Base-by-base conservation (phyloP, 257 asterid species). In the Ajuga chamaepitys region DNA sequence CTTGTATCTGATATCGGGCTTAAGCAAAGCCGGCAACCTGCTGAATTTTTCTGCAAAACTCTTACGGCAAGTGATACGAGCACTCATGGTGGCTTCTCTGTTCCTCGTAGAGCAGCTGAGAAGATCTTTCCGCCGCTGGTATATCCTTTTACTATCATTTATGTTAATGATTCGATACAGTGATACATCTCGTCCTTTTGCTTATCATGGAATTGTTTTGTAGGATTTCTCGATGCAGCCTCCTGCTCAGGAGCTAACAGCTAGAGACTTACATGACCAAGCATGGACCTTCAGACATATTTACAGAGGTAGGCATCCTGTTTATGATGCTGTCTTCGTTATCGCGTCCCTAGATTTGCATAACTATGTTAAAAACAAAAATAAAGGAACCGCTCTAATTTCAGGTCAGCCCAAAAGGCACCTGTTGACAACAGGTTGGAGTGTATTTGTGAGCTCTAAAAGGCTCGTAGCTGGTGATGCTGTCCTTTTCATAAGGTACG, bases 41-140 rank as follows among this genome's bases (percentile, higher is more conserved):
- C 95, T 4, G 99, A 94, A 25, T 94, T 94, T 70, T 94, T 94
- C 84, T 94, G 97, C 77, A 94, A 94, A 77, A 94, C 94, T 71
- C 87, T 94, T 28, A 94, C 99, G 4, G 97, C 96, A 32, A 94
- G 99, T 75, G 99, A 94, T 70, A 94, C 99, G 4, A 94, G 99
- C 83, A 94, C 99, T 38, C 99, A 94, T 37, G 97, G 99, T n/a
- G 99, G 99, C 13, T 94, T 94, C 66, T 94, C 99, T 2, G 99
- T 94, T 40, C 99, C 99, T 58, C 97, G 99, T 45, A 81, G 97
- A 44, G 97, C 97, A 44, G 99, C 99, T 53, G 99, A 94, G 82
- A 94, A 94, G 81, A 89, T 94, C 62, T 94, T 94, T 70, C 99
- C 97, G 0, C 85, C 95, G 73, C 81, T 90, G 79, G 99, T 93